Evolutionary conservation across 257 asterid species (phyloP).

Genomic region (Galeopsis tetrahit): DNA sequence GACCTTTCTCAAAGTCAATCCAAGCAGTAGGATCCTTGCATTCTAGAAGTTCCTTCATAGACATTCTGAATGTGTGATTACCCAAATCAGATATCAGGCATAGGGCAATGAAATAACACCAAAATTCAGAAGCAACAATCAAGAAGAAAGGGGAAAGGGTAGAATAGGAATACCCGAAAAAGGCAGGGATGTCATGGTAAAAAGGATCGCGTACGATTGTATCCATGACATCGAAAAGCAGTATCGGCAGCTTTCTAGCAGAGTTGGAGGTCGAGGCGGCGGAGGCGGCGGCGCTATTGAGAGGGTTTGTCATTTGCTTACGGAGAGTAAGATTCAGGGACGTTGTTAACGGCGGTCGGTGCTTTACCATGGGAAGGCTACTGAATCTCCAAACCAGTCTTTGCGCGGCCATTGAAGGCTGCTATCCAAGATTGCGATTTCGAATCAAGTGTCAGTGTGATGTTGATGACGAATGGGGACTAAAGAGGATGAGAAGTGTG

Average conservation of each 20-base stretch:
- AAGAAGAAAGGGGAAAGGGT: not conserved
- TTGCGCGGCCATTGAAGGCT: slow-evolving; percentile 32
- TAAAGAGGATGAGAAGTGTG: too few species aligned
- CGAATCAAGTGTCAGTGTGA: too few species aligned
- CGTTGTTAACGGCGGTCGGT: slow-evolving; percentile 24
- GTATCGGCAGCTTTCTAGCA: slow-evolving; percentile 64
- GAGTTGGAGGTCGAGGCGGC: slow-evolving; percentile 9
- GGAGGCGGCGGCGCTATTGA: slow-evolving; percentile 23
- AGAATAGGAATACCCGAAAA: slow-evolving; percentile 61
- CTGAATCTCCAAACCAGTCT: slow-evolving; percentile 39
- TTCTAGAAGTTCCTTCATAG: slow-evolving; percentile 85
- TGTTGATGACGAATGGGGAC: too few species aligned
- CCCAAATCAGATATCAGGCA: not conserved
- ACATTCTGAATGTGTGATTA: slow-evolving; percentile 58
- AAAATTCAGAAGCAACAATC: not conserved
- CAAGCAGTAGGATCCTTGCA: slow-evolving; percentile 95
- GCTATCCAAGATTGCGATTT: not conserved
- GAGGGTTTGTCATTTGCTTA: slow-evolving; percentile 34
- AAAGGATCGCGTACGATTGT: slow-evolving; percentile 92
- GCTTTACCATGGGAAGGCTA: slow-evolving; percentile 31
- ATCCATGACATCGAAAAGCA: slow-evolving; percentile 91
- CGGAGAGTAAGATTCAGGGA: not conserved
- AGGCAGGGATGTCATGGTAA: slow-evolving; percentile 78
- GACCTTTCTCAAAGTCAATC: slow-evolving; percentile 92
- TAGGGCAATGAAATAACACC: not conserved